Conservation (phyloP, 805 yeast genomes). For the Blastobotrys terrestris region DNA sequence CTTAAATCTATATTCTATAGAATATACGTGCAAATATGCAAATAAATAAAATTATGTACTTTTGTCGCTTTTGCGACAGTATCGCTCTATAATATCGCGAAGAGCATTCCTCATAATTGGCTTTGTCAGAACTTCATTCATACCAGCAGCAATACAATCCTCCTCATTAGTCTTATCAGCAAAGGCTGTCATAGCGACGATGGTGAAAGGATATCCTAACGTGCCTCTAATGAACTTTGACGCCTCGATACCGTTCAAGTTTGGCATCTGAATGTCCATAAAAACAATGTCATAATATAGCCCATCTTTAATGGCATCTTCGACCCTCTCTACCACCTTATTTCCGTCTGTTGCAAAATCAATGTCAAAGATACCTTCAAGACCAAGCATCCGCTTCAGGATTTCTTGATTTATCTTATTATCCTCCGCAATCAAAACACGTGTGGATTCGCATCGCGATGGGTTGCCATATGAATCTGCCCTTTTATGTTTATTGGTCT, state of each 20-base stretch:
- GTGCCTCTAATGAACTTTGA: slow-evolving; percentile 66
- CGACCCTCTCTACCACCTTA: slow-evolving; percentile 71
- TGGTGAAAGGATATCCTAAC: slow-evolving; percentile 58
- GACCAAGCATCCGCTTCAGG: slow-evolving; percentile 73
- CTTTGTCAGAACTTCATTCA: slow-evolving; percentile 85
- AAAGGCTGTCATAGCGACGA: slow-evolving; percentile 91
- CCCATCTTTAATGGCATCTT: slow-evolving; percentile 34
- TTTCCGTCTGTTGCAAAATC: slow-evolving; percentile 84
- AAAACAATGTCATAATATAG: slow-evolving; percentile 61
- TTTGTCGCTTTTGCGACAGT: background rate
- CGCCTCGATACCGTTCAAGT: slow-evolving; percentile 81
- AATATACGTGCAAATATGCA: background rate
- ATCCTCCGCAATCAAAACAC: slow-evolving; percentile 87
- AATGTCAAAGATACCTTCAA: slow-evolving; percentile 72
- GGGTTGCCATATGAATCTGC: background rate
- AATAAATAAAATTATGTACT: background rate
- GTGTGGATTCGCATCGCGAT: slow-evolving; percentile 6
- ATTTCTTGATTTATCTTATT: slow-evolving; percentile 93
- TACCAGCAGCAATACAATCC: slow-evolving; percentile 74
- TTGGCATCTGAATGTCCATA: slow-evolving; percentile 99
- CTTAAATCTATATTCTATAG: background rate
- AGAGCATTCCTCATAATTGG: slow-evolving; percentile 74
- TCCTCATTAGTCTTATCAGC: slow-evolving; percentile 88
- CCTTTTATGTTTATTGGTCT: background rate
- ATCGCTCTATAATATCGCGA: slow-evolving; percentile 42